Evolutionary conservation across 1,284 basidiomycete genomes (phyloP), one percentile per base, ranked within the genome.

Genomic region (Polyporus tsugae): DNA sequence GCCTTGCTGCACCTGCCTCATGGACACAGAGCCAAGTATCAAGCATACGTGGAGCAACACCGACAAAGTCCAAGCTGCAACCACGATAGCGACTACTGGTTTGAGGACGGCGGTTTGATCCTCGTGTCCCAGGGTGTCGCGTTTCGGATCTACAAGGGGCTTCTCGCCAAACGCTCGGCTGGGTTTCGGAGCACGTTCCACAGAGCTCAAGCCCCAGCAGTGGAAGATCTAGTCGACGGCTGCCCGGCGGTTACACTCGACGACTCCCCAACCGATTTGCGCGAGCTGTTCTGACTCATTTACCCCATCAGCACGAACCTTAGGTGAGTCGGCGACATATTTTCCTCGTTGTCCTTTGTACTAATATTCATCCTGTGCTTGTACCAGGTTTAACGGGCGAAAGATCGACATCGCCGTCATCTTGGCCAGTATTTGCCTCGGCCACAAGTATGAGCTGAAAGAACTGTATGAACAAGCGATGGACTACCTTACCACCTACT

Each of bases 131-230:
- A 64, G 35, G 60, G 25, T 0, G 63, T 66, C 42, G 58, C 59
- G 0, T 76, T 76, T 60, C 62, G 66, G 3, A 69, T 76, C 3
- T 72, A 70, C 61, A 65, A 65, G 15, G 68, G 73, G 22, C 25
- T 74, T 2, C 68, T 76, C 25, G 65, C 66, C 1, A 64, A 65
- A 17, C 69, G 73, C 38, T 76, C 75, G 0, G 29, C 62, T 10
- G 71, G 76, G 0, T 74, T 77, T 52, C 65, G 61, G 6, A 69
- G 62, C 49, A 74, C 76, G 72, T 69, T 75, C 49, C 49, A 64
- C 22, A 25, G 66, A 13, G 58, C 49, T 13, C 69, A 68, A 58
- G 29, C 29, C 29, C 29, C 29, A 29, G 29, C 69, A 7, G 44
- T 70, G 41, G 60, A 65, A 42, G 42, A 59, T 1, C n/a, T 59